Conservation (phyloP, 192 early-diverging fungal genomes). For the Coemansia asiatica region DNA sequence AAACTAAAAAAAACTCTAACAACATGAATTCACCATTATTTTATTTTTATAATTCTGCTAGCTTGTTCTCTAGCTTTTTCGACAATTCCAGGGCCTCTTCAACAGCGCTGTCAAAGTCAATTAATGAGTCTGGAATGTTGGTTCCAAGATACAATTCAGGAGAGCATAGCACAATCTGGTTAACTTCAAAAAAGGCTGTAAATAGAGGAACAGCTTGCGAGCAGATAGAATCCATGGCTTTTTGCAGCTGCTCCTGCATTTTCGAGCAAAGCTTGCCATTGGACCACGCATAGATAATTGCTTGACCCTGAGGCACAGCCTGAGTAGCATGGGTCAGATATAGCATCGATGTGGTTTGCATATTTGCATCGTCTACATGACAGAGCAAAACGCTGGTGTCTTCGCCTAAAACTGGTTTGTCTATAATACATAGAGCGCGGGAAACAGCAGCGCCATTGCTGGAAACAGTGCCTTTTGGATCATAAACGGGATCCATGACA, state of each 20-base stretch:
- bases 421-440: slow-evolving; percentile 54
- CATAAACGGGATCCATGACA: slow-evolving; percentile 59
- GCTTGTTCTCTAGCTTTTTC: not conserved
- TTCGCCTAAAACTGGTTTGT: slow-evolving; percentile 41
- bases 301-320: slow-evolving; percentile 29
- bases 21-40: too few relatives aligned
- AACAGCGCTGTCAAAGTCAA: slow-evolving; percentile 33
- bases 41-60: not conserved
- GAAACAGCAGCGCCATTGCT: slow-evolving; percentile 27
- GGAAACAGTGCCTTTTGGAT: slow-evolving; percentile 35
- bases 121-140: slow-evolving; percentile 7
- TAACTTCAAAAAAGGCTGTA: slow-evolving; percentile 18
- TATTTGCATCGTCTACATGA: slow-evolving; percentile 8
- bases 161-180: slow-evolving; percentile 11
- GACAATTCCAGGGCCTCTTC: not conserved
- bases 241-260: slow-evolving; percentile 6
- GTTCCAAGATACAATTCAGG: slow-evolving; percentile 9
- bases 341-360: slow-evolving; percentile 25
- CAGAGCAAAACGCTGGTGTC: slow-evolving; percentile 26
- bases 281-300: slow-evolving; percentile 28
- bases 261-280: slow-evolving; percentile 7
- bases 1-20: too few relatives aligned
- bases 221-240: slow-evolving; percentile 11
- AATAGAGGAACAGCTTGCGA: slow-evolving; percentile 13
- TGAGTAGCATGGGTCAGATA: slow-evolving; percentile 35